Evolutionary conservation across 176 grass and related monocot species (phyloP), one percentile per base, ranked within the genome.

Genomic region (Ananas comosus): DNA sequence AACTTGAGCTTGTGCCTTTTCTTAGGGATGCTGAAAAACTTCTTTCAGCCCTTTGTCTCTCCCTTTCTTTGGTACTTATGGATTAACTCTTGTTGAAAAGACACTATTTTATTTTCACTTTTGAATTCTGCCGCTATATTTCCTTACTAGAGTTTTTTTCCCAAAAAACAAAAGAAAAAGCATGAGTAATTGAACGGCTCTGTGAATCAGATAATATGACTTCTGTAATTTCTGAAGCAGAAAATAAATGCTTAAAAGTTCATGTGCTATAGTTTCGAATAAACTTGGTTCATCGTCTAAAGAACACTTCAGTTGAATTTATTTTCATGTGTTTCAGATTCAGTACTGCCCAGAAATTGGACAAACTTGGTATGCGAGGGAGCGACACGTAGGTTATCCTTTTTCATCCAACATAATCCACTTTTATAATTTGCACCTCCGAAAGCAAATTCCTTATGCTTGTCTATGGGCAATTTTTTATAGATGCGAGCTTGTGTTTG

Each of bases 301-400:
- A 42, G 33, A 42, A 42, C 33, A 42, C 33, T 42, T 42, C 33
- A 42, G 33, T 49, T 13, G 23, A 27, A 27, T 2, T 19, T 75
- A 53, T 61, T 61, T 68, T 3, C 33, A 42, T 18, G 23, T 59
- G 50, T 53, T 85, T 3, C 93, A 97, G 93, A 69, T 97, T 92
- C 68, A 97, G 81, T 79, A 97, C 84, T 79, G 93, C 93, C 48
- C 93, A 97, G 61, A 92, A 97, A 72, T 74, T 97, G 54, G 93
- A 97, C 80, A 97, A 97, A 81, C 93, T 97, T 73, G 89, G 93
- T 52, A 97, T 97, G 93, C 74, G 93, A 76, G 93, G 89, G 83
- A 90, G 89, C 48, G 93, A 97, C 77, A 97, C 89, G 89, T 97
- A 90, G 64, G 93, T 14, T 74, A 13, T 84, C 74, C 64, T 73